A percentile compares a stretch with the other conserved stretches of the same genome.
phyloP scores from a whole-genome alignment of 805 yeast genomes.

The Monosporozyma solicola region DNA sequence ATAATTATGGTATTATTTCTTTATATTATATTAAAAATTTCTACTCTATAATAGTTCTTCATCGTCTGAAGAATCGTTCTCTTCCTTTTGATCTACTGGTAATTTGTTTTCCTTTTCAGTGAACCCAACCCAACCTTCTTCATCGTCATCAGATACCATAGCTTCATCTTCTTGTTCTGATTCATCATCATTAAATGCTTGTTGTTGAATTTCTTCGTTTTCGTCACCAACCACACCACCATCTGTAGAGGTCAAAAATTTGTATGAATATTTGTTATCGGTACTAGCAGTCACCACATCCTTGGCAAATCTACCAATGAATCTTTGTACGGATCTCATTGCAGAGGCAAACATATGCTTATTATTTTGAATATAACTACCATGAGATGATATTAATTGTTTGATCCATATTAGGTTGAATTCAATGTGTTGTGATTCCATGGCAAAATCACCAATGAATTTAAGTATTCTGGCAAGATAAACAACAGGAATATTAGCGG shows the following conservation, averaged over 20 bases:
- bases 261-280: conserved; percentile 45
- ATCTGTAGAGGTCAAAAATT: conserved; percentile 38
- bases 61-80: conserved; percentile 24
- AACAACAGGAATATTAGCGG: conserved; percentile 64
- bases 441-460: conserved; percentile 59
- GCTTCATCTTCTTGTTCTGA: conserved; percentile 19
- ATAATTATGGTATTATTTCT: neutral
- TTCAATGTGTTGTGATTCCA: conserved; percentile 76
- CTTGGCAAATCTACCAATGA: conserved; percentile 63
- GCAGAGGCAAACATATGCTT: conserved; percentile 56
- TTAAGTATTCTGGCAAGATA: conserved; percentile 60
- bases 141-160: conserved; percentile 27
- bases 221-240: conserved; percentile 21
- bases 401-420: conserved; percentile 78
- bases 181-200: conserved; percentile 25
- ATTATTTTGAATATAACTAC: conserved; percentile 56
- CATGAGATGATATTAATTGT: conserved; percentile 60
- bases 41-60: conserved; percentile 16
- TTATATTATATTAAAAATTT: neutral
- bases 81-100: conserved; percentile 11
- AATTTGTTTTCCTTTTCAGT: conserved; percentile 21
- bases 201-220: conserved; percentile 26
- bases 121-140: conserved; percentile 31
- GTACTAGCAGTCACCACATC: conserved; percentile 51
- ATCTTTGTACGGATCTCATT: conserved; percentile 64